Percentiles rank a stretch among this genome's conserved stretches.
These are phyloP conservation scores for Plantago coronopus DNA, from an alignment of 305 asterid genomes.

Conservation along the genomic window DNA sequence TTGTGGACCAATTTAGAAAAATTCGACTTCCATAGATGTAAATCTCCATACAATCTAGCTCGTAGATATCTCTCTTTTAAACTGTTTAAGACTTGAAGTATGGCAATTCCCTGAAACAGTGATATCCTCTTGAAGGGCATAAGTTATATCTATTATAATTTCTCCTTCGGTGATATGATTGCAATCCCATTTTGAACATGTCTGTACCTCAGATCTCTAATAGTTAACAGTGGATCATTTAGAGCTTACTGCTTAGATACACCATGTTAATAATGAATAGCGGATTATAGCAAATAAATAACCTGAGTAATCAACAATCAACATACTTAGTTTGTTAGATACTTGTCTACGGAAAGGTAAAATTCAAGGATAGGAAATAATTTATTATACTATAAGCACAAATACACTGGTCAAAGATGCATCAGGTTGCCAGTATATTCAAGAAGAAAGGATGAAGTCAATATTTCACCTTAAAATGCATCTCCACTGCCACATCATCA, in stretches of 20 bases:
- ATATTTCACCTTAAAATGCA: conserved; percentile 57
- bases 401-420: neutral
- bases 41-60: neutral
- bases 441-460: conserved; percentile 2
- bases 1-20: too few species aligned
- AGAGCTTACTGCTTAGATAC: too few species aligned
- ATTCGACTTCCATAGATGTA: too few species aligned
- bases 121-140: conserved; percentile 1
- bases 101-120: neutral
- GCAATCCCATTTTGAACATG: neutral
- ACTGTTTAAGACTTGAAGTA: too few species aligned
- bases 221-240: too few species aligned
- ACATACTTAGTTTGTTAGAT: too few species aligned
- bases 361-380: neutral
- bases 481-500: conserved; percentile 71
- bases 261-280: neutral
- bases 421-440: neutral
- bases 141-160: neutral
- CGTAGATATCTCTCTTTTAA: too few species aligned
- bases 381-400: neutral
- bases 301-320: too few species aligned
- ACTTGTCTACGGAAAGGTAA: too few species aligned
- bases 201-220: too few species aligned
- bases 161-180: neutral
- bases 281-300: too few species aligned